Conservation (phyloP, 2,329 filamentous ascomycete genomes). For the Cladosporium sphaerospermum region DNA sequence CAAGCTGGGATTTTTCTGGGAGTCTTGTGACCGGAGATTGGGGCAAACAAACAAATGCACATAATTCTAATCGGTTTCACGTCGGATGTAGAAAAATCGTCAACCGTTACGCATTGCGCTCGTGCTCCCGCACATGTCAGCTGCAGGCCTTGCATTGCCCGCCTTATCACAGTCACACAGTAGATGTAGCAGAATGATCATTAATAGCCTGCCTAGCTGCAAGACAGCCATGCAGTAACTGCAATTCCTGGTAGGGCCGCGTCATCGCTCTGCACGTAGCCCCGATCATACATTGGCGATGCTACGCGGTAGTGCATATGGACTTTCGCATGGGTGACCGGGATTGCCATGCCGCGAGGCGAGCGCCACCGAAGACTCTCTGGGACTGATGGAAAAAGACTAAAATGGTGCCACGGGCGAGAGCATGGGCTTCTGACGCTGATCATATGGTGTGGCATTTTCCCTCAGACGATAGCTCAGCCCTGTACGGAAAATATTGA, state of each 20-base stretch:
- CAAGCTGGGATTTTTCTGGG: constrained; percentile 13
- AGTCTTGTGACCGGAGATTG: not conserved
- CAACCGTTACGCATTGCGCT: too few species aligned
- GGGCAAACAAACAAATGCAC: too few species aligned
- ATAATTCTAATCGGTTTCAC: too few species aligned
- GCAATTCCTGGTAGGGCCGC: not conserved
- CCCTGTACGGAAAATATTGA: too few species aligned
- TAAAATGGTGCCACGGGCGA: not conserved
- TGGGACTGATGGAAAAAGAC: not conserved
- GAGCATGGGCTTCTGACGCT: not conserved
- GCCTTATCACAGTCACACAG: not conserved
- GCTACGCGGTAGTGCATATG: not conserved
- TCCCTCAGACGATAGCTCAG: too few species aligned
- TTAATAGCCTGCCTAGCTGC: too few species aligned
- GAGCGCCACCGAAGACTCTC: not conserved
- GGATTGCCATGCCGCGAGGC: not conserved
- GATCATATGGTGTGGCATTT: not conserved
- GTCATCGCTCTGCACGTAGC: constrained; percentile 3
- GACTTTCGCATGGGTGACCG: not conserved
- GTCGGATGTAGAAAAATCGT: too few species aligned
- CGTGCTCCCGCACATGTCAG: too few species aligned
- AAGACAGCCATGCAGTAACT: too few species aligned
- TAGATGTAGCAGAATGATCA: not conserved
- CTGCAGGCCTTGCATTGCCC: too few species aligned
- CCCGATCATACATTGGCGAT: not conserved